A percentile compares a stretch with the other conserved stretches of the same genome.
phyloP scores from a whole-genome alignment of 2,329 filamentous ascomycete genomes.

The Colletotrichum scovillei region DNA sequence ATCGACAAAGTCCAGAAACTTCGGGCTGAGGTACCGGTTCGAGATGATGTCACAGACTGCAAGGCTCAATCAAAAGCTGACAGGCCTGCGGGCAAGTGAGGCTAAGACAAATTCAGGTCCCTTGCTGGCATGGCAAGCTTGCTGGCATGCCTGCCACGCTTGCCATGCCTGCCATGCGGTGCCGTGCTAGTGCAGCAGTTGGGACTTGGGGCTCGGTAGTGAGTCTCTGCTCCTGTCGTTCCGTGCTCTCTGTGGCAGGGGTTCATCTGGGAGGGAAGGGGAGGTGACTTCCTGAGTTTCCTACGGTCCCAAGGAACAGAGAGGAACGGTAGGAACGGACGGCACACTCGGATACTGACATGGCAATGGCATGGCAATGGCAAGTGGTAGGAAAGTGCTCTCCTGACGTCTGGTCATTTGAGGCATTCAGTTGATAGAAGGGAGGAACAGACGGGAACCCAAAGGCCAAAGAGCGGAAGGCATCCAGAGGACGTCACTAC shows the following conservation, averaged over 20 bases:
- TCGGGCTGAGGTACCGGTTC: no score
- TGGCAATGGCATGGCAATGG: not conserved
- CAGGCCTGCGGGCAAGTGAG: conserved; percentile 1
- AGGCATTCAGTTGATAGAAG: not conserved
- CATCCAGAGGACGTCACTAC: not conserved
- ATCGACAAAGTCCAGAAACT: not conserved
- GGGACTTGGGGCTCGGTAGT: not conserved
- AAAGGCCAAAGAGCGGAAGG: not conserved
- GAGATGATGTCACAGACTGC: conserved; percentile 26
- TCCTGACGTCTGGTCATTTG: no score
- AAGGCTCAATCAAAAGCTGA: not conserved
- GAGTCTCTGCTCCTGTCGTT: not conserved
- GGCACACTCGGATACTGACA: not conserved
- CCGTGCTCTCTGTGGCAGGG: not conserved
- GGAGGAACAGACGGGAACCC: not conserved
- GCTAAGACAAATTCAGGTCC: conserved; percentile 25
- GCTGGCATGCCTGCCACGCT: conserved; percentile 2
- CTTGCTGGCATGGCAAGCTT: conserved; percentile 21
- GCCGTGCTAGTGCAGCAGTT: conserved; percentile 2
- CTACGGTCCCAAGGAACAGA: not conserved
- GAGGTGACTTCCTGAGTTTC: not conserved
- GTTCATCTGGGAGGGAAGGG: not conserved
- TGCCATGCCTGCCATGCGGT: conserved; percentile 5
- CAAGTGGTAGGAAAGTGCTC: not conserved
- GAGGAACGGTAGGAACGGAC: not conserved